phyloP scores from a whole-genome alignment of 1,139 yeast genomes.

The Pneumocystis jirovecii region DNA sequence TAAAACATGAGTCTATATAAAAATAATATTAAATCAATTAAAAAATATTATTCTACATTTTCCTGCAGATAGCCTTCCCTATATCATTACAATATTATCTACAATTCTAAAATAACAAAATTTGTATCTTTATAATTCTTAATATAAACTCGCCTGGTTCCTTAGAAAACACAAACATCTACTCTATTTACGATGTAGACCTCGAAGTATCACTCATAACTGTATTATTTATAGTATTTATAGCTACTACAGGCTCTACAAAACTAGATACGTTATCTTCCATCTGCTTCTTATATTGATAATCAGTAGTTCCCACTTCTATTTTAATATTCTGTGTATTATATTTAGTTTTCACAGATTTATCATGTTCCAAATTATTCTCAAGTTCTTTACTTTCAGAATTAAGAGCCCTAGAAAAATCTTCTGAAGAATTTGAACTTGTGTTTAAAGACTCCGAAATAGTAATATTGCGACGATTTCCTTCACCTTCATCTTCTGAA shows the following conservation, averaged over 20 bases:
- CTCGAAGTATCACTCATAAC: background rate
- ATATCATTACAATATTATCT: background rate
- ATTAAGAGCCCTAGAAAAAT: background rate
- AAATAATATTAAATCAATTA: background rate
- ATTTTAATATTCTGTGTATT: background rate
- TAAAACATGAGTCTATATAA: background rate
- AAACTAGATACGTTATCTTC: background rate
- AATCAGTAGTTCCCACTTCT: background rate
- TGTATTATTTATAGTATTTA: background rate
- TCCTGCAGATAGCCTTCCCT: background rate
- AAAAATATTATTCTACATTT: background rate
- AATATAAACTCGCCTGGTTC: background rate
- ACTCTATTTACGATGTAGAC: background rate
- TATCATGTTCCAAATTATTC: background rate
- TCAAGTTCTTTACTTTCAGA: background rate
- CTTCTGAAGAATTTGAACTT: conserved; percentile 12
- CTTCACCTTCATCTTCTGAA: conserved; percentile 47
- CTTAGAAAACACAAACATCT: background rate
- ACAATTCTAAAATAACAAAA: background rate
- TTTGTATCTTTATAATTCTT: background rate
- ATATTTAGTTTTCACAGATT: background rate
- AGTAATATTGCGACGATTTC: conserved; percentile 25
- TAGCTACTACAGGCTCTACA: background rate
- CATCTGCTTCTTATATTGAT: background rate
- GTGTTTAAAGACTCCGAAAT: conserved; percentile 9